phyloP scores from a whole-genome alignment of 352 stramenopile species.

The Phytophthora idaei region DNA sequence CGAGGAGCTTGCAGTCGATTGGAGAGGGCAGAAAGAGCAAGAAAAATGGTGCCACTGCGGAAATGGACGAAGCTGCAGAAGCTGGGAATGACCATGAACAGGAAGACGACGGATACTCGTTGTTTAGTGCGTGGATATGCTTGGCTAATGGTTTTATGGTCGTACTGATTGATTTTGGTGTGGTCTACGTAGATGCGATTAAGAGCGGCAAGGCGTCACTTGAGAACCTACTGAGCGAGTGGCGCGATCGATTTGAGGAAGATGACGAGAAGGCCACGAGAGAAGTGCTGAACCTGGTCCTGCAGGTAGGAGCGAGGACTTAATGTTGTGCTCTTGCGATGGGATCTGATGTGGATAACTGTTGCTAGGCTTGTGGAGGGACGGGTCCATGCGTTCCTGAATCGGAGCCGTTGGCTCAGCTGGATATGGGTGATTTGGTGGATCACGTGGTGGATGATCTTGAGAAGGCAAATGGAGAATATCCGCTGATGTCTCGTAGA shows the following conservation, averaged over 20 bases:
- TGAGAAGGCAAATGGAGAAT: conserved; percentile 59
- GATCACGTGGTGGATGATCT: conserved; percentile 73
- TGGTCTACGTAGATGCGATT: conserved; percentile 52
- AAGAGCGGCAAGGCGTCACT: conserved; percentile 61
- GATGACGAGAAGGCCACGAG: conserved; percentile 54
- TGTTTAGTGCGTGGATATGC: conserved; percentile 35
- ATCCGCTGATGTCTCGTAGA: conserved; percentile 65
- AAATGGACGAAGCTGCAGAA: conserved; percentile 8
- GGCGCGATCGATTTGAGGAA: conserved; percentile 76
- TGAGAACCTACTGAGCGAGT: conserved; percentile 59
- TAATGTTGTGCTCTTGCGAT: conserved; percentile 23
- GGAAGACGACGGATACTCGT: conserved; percentile 23
- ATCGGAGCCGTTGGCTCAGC: conserved; percentile 57
- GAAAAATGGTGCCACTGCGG: conserved; percentile 1
- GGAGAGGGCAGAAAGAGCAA: conserved; percentile 13
- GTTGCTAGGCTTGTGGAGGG: conserved; percentile 57
- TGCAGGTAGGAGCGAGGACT: conserved; percentile 47
- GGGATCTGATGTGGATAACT: conserved; percentile 9
- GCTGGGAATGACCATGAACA: conserved; percentile 12
- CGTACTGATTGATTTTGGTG: conserved; percentile 6
- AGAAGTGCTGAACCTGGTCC: conserved; percentile 81
- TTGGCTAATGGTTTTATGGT: not conserved
- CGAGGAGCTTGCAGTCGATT: conserved; percentile 15
- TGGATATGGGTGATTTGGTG: conserved; percentile 78
- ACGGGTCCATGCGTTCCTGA: conserved; percentile 53